Evolutionary conservation across 2,329 filamentous ascomycete genomes (phyloP).

Genomic region (Sarocladiaceae sp.): DNA sequence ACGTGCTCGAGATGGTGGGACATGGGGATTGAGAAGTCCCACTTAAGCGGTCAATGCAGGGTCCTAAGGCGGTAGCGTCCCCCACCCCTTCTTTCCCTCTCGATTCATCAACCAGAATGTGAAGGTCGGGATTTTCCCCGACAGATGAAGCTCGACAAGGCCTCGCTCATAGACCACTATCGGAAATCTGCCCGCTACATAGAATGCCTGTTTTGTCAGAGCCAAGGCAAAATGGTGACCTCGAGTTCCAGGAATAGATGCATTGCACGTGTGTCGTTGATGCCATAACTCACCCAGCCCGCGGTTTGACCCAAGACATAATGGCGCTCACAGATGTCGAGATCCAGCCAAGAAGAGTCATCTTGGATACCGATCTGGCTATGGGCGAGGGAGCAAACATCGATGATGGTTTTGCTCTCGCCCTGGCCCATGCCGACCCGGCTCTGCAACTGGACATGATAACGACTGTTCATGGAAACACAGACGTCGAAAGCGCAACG

Average conservation of each 20-base stretch:
- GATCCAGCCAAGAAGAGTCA: conserved; percentile 39
- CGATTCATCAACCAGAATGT: not conserved
- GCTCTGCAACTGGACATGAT: conserved; percentile 68
- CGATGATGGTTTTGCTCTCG: conserved; percentile 52
- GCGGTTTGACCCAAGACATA: not conserved
- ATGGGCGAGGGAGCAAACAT: conserved; percentile 53
- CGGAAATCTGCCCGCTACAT: not conserved
- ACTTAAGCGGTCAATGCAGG: too few relatives aligned
- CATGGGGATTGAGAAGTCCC: too few relatives aligned
- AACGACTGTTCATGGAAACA: conserved; percentile 75
- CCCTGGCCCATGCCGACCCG: conserved; percentile 34
- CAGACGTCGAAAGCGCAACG: conserved; percentile 77
- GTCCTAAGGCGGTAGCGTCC: too few relatives aligned
- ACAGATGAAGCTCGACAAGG: not conserved
- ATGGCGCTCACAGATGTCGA: not conserved
- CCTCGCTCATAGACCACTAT: not conserved
- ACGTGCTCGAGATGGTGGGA: too few relatives aligned
- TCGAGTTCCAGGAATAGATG: not conserved
- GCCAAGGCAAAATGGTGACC: not conserved
- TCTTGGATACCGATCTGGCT: conserved; percentile 13
- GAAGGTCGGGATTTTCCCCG: conserved; percentile 2
- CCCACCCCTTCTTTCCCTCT: not conserved
- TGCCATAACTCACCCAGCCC: not conserved
- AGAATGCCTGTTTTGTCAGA: not conserved
- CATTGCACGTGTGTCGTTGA: not conserved